Percentiles rank a stretch among this genome's conserved stretches.
Conservation (phyloP, 2,329 filamentous ascomycete genomes). For the Sporothrix luriei region DNA sequence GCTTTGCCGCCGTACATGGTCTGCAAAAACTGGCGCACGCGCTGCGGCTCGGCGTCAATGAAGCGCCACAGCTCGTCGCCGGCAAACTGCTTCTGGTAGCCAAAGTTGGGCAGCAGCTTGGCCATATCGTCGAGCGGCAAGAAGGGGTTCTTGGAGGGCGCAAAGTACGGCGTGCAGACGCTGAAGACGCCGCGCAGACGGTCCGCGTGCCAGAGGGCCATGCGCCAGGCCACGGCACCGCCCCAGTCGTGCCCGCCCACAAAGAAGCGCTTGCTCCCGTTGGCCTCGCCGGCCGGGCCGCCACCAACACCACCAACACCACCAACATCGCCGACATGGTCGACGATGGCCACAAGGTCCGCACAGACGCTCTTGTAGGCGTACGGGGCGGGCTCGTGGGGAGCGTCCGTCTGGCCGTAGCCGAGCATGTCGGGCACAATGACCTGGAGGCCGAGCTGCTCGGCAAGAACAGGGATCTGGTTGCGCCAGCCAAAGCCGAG, state of each 20-base stretch:
- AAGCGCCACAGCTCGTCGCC: slow-evolving; percentile 64
- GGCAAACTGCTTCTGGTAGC: slow-evolving; percentile 80
- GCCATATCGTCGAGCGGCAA: slow-evolving; percentile 60
- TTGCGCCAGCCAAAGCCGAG: slow-evolving; percentile 83
- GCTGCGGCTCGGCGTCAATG: slow-evolving; percentile 57
- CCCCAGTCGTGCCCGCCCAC: slow-evolving; percentile 95
- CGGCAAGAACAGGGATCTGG: slow-evolving; percentile 76
- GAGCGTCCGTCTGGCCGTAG: slow-evolving; percentile 76
- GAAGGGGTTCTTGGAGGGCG: slow-evolving; percentile 55
- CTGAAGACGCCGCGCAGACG: slow-evolving; percentile 75
- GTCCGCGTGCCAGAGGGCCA: slow-evolving; percentile 71
- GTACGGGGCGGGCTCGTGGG: slow-evolving; percentile 64
- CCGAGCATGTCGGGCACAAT: slow-evolving; percentile 85
- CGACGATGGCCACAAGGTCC: slow-evolving; percentile 73
- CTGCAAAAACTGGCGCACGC: slow-evolving; percentile 68
- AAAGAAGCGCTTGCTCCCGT: slow-evolving; percentile 57
- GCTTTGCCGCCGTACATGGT: slow-evolving; percentile 68
- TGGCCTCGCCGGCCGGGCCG: slow-evolving; percentile 44
- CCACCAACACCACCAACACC: not conserved
- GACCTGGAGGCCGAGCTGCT: slow-evolving; percentile 72
- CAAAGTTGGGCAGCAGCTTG: slow-evolving; percentile 66
- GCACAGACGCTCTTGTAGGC: slow-evolving; percentile 70
- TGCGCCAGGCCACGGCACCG: slow-evolving; percentile 71
- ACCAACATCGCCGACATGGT: slow-evolving; percentile 54
- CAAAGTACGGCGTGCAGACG: slow-evolving; percentile 74